Conservation (phyloP, 73 alveolate genomes). For the Paramecium primaurelia region DNA sequence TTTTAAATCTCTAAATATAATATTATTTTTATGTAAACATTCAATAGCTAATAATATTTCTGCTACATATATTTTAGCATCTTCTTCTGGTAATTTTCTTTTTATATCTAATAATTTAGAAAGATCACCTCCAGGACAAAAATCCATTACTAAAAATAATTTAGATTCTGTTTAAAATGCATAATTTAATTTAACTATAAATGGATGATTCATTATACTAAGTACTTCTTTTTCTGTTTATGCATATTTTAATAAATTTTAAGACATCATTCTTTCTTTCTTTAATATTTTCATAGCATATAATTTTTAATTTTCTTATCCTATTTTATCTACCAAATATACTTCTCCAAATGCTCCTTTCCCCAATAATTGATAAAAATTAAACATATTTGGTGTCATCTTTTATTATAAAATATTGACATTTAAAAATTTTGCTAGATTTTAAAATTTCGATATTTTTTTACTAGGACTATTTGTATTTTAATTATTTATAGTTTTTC, state of each 20-base stretch:
- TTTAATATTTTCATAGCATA: conserved; percentile 92
- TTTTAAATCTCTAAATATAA: conserved; percentile 75
- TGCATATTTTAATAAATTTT: conserved; percentile 87
- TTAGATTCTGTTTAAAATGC: conserved; percentile 87
- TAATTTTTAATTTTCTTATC: conserved; percentile 39
- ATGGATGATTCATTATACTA: conserved; percentile 83
- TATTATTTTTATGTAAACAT: conserved; percentile 71
- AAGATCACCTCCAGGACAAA: conserved; percentile 91
- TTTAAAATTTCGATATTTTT: conserved; percentile 10
- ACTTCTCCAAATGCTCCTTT: conserved; percentile 67
- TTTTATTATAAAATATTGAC: neutral
- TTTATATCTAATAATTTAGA: conserved; percentile 58
- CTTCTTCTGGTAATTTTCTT: conserved; percentile 70
- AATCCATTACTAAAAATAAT: conserved; percentile 88
- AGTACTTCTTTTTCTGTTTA: conserved; percentile 84
- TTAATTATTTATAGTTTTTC: neutral
- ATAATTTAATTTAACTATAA: conserved; percentile 87
- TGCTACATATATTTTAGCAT: conserved; percentile 79
- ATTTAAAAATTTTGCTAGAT: neutral
- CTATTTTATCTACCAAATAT: conserved; percentile 81
- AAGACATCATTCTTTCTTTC: conserved; percentile 85
- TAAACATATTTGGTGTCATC: conserved; percentile 69
- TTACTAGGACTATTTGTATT: neutral
- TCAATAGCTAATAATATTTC: conserved; percentile 83
- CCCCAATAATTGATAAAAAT: conserved; percentile 56